Conservation (phyloP, 2,329 filamentous ascomycete genomes). For the Epichloe coenophiala region DNA sequence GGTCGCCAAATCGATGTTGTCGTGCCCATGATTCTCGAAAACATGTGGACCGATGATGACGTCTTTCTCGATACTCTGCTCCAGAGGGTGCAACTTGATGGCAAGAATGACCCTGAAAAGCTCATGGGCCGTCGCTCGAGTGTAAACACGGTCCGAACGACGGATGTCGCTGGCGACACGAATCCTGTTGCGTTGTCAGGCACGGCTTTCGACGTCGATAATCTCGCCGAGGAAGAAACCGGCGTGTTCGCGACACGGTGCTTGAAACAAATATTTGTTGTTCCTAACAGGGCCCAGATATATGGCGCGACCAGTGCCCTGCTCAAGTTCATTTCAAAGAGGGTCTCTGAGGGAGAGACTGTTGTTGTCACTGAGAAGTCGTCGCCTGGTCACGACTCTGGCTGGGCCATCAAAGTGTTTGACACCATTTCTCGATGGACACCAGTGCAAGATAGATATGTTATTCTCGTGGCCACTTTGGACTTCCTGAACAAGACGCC, state of each 20-base stretch:
- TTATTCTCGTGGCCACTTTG: constrained; percentile 71
- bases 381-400: constrained; percentile 32
- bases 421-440: constrained; percentile 73
- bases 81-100: constrained; percentile 51
- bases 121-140: constrained; percentile 58
- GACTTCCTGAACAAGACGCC: constrained; percentile 59
- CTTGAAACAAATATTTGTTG: constrained; percentile 71
- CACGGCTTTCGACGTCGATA: constrained; percentile 77
- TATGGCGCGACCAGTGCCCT: constrained; percentile 61
- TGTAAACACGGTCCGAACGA: constrained; percentile 58
- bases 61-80: constrained; percentile 56
- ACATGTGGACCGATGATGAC: constrained; percentile 64
- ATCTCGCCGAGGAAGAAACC: constrained; percentile 77
- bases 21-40: constrained; percentile 75
- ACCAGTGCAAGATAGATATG: constrained; percentile 86
- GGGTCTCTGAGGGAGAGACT: constrained; percentile 36
- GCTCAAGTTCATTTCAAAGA: constrained; percentile 58
- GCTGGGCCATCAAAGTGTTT: constrained; percentile 76
- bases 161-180: constrained; percentile 47
- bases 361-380: constrained; percentile 36
- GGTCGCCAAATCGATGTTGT: constrained; percentile 65
- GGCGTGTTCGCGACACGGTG: constrained; percentile 74
- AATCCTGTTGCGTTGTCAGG: constrained; percentile 63
- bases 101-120: constrained; percentile 54
- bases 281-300: constrained; percentile 71